Base-by-base conservation (phyloP, 768 basidiomycete genomes). In the Gyrodon lividus region DNA sequence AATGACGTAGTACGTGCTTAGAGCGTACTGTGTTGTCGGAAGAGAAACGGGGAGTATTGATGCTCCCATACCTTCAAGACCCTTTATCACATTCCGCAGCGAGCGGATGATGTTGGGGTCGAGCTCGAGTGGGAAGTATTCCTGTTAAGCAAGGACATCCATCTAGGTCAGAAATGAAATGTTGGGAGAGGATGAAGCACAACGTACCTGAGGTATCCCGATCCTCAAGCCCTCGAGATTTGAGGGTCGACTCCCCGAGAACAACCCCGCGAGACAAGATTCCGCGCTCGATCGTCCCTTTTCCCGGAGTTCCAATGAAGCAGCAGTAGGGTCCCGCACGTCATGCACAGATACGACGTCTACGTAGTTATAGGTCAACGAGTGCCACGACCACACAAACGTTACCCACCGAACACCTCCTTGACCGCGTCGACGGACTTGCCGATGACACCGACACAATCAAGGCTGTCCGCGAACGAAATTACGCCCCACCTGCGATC, bases 1-100 rank as follows among this genome's bases (percentile, higher is more conserved):
- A 14, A 98, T 78, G n/a, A 97, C 90, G 62, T 98, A 98, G 73
- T 98, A 98, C 12, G 93, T 89, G 49, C 92, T 92, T 5, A 98
- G 76, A 0, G 92, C 90, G 61, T 87, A 88, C 2, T 65, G 68
- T 0, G 82, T 82, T 2, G 74, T 69, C 0, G 92, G 89, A 10
- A 98, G 73, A 8, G 87, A 86, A 0, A 98, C 83, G 0, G 92
- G 79, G 1, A 82, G 68, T 26, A 97, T 59, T 1, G 72, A 72
- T 0, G 91, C 92, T 1, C 94, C 94, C 1, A 72, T 72, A 0
- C 64, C 35, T 57, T 58, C 46, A 16, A 87, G 73, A 10, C 61
- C 48, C 0, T 60, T 53, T 34, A 91, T 65, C 7, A 80, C 62
- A 1, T 59, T 63, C 4, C 82, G 79, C 40, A 86, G 64, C 1